Conservation (phyloP, 805 yeast genomes). For the Candida glaebosa region DNA sequence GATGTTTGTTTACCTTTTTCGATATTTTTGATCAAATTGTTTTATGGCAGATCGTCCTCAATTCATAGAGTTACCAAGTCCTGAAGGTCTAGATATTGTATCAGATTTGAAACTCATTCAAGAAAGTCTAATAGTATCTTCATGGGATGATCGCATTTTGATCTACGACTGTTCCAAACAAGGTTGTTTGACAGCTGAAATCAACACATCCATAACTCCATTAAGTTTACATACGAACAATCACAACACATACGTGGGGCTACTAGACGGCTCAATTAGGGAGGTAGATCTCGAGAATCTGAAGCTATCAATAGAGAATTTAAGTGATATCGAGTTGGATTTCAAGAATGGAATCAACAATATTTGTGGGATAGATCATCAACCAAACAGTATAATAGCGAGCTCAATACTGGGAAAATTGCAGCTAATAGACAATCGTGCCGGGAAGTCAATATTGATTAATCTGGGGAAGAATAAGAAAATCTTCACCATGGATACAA, state of each 20-base stretch:
- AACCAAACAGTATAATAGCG: conserved; percentile 37
- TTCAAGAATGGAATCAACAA: conserved; percentile 32
- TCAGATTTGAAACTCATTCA: conserved; percentile 35
- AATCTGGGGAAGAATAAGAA: conserved; percentile 26
- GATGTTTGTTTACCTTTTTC: neutral
- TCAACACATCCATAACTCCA: conserved; percentile 1
- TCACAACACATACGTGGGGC: conserved; percentile 43
- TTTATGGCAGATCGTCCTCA: neutral
- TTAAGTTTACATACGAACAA: conserved; percentile 6
- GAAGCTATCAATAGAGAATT: conserved; percentile 10
- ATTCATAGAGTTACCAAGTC: conserved; percentile 18
- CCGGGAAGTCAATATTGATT: conserved; percentile 8
- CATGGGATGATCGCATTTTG: conserved; percentile 56
- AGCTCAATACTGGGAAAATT: conserved; percentile 64
- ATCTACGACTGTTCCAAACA: conserved; percentile 32
- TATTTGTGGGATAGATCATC: conserved; percentile 21
- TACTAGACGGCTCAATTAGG: conserved; percentile 52
- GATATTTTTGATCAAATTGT: neutral
- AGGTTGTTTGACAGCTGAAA: neutral
- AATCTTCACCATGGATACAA: conserved; percentile 60
- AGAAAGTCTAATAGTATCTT: conserved; percentile 43
- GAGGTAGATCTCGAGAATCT: conserved; percentile 49
- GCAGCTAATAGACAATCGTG: conserved; percentile 43
- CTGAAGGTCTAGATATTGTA: conserved; percentile 35
- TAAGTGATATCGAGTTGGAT: conserved; percentile 13